Evolutionary conservation across 148 eudicot genomes (phyloP).

Genomic region (Beta vulgaris): DNA sequence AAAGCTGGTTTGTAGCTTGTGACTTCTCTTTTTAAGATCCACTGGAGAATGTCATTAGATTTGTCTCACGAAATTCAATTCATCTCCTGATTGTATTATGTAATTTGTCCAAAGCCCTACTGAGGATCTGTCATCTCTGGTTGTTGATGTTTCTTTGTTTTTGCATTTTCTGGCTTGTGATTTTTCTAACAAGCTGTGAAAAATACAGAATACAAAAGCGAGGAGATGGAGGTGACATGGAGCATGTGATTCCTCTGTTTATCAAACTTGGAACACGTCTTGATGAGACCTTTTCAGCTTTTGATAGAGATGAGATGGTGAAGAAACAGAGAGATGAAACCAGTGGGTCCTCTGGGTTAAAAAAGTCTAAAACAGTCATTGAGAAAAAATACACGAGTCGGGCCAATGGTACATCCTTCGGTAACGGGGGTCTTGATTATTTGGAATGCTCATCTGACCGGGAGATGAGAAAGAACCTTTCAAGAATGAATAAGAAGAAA

Average conservation of each 20-base stretch:
- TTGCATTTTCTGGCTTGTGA: background rate
- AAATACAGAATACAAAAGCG: constrained; percentile 61
- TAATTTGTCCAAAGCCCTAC: background rate
- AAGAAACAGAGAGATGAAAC: constrained; percentile 61
- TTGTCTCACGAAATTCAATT: background rate
- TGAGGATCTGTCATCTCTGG: background rate
- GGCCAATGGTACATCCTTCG: constrained; percentile 42
- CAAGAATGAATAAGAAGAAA: constrained; percentile 54
- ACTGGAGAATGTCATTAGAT: background rate
- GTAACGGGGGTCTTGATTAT: constrained; percentile 54
- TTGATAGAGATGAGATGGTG: constrained; percentile 54
- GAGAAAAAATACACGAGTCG: constrained; percentile 54
- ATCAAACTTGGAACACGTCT: constrained; percentile 65
- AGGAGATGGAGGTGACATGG: constrained; percentile 65
- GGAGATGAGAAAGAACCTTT: constrained; percentile 56
- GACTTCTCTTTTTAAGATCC: background rate
- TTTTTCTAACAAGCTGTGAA: background rate
- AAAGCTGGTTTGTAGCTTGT: background rate
- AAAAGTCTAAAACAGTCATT: constrained; percentile 43
- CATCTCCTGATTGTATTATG: background rate
- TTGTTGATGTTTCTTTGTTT: background rate
- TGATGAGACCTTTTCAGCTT: constrained; percentile 42
- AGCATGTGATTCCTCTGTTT: constrained; percentile 55
- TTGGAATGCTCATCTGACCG: constrained; percentile 70
- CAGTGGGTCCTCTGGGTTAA: constrained; percentile 47